A percentile compares a stretch with the other conserved stretches of the same genome.
Evolutionary conservation across 1,139 yeast species (phyloP).

Genomic region (Kluyveromyces sp.): DNA sequence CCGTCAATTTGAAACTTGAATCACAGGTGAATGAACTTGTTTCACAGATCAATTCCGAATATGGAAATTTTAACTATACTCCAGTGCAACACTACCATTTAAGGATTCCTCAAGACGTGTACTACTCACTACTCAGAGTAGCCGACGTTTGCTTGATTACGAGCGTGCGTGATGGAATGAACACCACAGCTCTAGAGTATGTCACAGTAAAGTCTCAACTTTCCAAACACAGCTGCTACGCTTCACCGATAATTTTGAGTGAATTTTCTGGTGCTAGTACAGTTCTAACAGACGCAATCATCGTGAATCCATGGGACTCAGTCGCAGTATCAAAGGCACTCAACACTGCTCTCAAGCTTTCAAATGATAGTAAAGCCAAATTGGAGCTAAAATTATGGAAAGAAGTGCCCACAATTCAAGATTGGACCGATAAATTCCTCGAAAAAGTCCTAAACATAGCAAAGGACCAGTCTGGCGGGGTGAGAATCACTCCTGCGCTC

Average conservation of each 20-base stretch:
- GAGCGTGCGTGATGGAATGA: slow-evolving; percentile 93
- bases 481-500: slow-evolving; percentile 68
- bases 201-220: slow-evolving; percentile 77
- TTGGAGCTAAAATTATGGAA: slow-evolving; percentile 51
- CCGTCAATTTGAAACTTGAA: slow-evolving; percentile 44
- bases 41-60: slow-evolving; percentile 71
- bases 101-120: slow-evolving; percentile 83
- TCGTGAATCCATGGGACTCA: slow-evolving; percentile 95
- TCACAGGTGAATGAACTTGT: slow-evolving; percentile 74
- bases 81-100: slow-evolving; percentile 91
- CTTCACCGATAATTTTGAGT: slow-evolving; percentile 73
- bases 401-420: slow-evolving; percentile 69
- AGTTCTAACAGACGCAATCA: slow-evolving; percentile 67
- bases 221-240: slow-evolving; percentile 27
- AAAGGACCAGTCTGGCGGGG: slow-evolving; percentile 24
- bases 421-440: slow-evolving; percentile 69
- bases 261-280: slow-evolving; percentile 93
- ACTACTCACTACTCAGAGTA: slow-evolving; percentile 74
- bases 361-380: slow-evolving; percentile 37
- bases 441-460: slow-evolving; percentile 17
- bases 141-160: slow-evolving; percentile 90
- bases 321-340: slow-evolving; percentile 87
- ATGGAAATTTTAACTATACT: slow-evolving; percentile 69
- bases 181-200: slow-evolving; percentile 87
- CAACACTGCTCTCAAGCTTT: slow-evolving; percentile 55